phyloP scores from a whole-genome alignment of 352 stramenopile species.

The Globisporangium cederbergense region DNA sequence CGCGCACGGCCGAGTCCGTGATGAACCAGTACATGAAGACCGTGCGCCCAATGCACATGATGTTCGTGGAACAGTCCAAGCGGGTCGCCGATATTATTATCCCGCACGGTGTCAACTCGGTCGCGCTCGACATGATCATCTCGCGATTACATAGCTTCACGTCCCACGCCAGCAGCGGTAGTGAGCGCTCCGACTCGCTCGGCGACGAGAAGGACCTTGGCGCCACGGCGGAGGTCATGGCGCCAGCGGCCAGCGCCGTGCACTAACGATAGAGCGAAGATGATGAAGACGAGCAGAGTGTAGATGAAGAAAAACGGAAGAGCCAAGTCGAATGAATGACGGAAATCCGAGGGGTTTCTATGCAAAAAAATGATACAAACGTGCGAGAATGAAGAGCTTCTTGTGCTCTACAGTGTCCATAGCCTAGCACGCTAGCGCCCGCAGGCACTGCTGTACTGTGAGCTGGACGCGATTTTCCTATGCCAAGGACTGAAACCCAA shows the following conservation, averaged over 20 bases:
- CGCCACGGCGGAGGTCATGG: background rate
- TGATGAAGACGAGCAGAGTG: background rate
- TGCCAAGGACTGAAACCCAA: too few relatives aligned
- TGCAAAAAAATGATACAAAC: conserved; percentile 5
- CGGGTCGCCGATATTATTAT: conserved; percentile 94
- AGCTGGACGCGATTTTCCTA: too few relatives aligned
- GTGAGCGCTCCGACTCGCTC: conserved; percentile 47
- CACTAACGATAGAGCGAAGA: background rate
- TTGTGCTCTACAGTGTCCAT: background rate
- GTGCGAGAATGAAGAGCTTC: conserved; percentile 4
- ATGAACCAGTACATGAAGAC: conserved; percentile 96
- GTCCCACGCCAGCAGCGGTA: conserved; percentile 27
- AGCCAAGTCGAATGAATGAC: background rate
- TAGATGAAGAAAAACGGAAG: background rate
- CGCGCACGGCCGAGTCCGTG: conserved; percentile 91
- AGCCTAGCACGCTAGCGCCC: too few relatives aligned
- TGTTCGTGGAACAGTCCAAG: conserved; percentile 98
- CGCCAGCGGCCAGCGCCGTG: background rate
- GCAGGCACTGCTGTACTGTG: too few relatives aligned
- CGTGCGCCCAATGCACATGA: conserved; percentile 98
- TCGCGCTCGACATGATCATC: conserved; percentile 94
- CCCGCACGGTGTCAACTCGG: conserved; percentile 90
- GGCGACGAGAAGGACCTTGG: conserved; percentile 29
- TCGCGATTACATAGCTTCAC: conserved; percentile 84
- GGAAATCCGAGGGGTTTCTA: background rate